phyloP scores from a whole-genome alignment of 192 early-diverging fungal genomes.

The Coemansia umbellata region DNA sequence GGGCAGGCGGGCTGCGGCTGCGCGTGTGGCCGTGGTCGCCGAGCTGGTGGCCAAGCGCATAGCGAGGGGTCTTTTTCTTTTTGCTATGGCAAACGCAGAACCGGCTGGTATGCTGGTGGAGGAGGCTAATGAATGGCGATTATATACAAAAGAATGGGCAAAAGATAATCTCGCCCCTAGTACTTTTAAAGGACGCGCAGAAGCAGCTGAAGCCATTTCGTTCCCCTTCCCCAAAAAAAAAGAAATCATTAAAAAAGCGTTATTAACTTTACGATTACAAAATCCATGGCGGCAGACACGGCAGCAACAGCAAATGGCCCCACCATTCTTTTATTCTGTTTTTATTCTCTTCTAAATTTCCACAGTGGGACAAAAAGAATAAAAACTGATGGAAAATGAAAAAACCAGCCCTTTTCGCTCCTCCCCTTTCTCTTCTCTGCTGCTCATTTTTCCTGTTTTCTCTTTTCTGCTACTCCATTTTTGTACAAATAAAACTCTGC shows the following conservation, averaged over 20 bases:
- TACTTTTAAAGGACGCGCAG: too few species aligned
- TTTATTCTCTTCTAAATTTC: slow-evolving; percentile 3
- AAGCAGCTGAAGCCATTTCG: too few species aligned
- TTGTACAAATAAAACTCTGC: not conserved
- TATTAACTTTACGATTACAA: too few species aligned
- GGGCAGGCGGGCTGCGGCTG: slow-evolving; percentile 19
- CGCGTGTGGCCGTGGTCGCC: slow-evolving; percentile 35
- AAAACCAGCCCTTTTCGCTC: not conserved
- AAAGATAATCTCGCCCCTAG: too few species aligned
- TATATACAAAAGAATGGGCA: too few species aligned
- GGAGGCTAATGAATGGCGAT: too few species aligned
- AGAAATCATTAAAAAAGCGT: slow-evolving; percentile 8
- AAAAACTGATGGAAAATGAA: not conserved
- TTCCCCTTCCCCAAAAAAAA: slow-evolving; percentile 12
- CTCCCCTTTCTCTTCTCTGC: slow-evolving; percentile 6
- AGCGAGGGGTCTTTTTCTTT: too few species aligned
- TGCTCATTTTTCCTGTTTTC: not conserved
- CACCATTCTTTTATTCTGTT: not conserved
- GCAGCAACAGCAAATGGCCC: slow-evolving; percentile 2
- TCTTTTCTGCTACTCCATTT: slow-evolving; percentile 5
- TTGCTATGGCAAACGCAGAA: too few species aligned
- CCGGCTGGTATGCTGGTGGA: too few species aligned
- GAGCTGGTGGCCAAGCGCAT: slow-evolving; percentile 43
- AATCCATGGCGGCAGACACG: too few species aligned
- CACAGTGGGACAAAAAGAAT: slow-evolving; percentile 2